phyloP scores from a whole-genome alignment of 1,284 basidiomycete genomes.

The Naganishia sp. region DNA sequence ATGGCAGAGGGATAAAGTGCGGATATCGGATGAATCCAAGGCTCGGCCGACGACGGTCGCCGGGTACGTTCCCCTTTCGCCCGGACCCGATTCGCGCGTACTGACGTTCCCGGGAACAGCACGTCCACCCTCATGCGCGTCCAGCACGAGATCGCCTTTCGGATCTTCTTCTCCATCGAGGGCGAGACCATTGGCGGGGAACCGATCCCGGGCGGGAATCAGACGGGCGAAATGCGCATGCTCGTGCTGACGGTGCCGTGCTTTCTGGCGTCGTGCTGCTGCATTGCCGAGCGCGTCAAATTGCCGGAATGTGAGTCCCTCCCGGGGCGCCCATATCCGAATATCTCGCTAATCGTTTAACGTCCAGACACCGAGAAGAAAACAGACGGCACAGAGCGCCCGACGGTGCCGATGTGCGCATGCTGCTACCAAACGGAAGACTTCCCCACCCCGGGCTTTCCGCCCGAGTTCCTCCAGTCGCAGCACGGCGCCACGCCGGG shows the following conservation, averaged over 20 bases:
- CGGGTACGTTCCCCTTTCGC: constrained; percentile 19
- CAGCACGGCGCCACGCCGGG: background rate
- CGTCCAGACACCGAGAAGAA: constrained; percentile 15
- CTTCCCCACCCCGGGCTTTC: constrained; percentile 18
- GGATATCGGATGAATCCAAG: constrained; percentile 27
- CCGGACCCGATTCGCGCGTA: too few relatives aligned
- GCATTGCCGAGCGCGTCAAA: constrained; percentile 24
- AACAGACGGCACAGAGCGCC: background rate
- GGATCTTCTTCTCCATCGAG: constrained; percentile 29
- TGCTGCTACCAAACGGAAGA: constrained; percentile 24
- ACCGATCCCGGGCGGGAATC: constrained; percentile 8
- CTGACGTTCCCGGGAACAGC: background rate
- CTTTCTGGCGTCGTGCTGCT: constrained; percentile 27
- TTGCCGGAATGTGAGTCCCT: constrained; percentile 29
- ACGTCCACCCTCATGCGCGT: constrained; percentile 26
- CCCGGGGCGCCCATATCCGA: background rate
- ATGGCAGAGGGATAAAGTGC: constrained; percentile 22
- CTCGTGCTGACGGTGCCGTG: constrained; percentile 24
- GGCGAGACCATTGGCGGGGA: constrained; percentile 20
- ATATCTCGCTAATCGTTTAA: too few relatives aligned
- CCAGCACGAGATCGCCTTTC: constrained; percentile 14
- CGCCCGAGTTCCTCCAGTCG: constrained; percentile 16
- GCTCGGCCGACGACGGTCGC: constrained; percentile 24
- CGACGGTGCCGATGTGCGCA: constrained; percentile 24
- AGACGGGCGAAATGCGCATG: constrained; percentile 31